These are phyloP conservation scores for Rostrohypoxylon terebratum DNA, from an alignment of 495 filamentous ascomycete species.

Conservation along the genomic window DNA sequence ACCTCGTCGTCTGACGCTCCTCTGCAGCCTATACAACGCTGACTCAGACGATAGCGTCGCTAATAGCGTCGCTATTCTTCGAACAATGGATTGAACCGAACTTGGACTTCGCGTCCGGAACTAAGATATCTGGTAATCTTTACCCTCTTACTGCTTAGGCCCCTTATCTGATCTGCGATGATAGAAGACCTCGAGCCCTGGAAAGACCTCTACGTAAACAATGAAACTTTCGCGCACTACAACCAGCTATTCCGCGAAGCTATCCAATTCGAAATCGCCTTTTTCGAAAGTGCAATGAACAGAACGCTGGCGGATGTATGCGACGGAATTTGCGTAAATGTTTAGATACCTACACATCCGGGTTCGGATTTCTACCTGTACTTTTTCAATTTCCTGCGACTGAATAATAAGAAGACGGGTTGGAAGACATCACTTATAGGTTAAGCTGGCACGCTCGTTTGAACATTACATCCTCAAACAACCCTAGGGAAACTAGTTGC, in stretches of 20 bases:
- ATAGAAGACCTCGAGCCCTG: background rate
- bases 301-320: background rate
- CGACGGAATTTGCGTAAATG: no score
- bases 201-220: background rate
- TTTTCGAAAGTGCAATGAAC: conserved; percentile 4
- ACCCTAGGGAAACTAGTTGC: no score
- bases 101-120: background rate
- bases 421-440: no score
- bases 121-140: background rate
- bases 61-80: background rate
- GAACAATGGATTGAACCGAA: background rate
- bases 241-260: background rate
- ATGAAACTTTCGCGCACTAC: background rate
- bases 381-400: no score
- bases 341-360: no score
- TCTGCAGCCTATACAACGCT: background rate
- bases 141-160: no score
- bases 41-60: background rate
- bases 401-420: background rate
- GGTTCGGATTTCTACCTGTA: no score
- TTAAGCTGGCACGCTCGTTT: no score
- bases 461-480: no score
- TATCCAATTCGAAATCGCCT: background rate
- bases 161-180: background rate
- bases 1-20: background rate